Evolutionary conservation across 306 rosid species (phyloP), one percentile per base, ranked within the genome.

Genomic region (Vicia faba): DNA sequence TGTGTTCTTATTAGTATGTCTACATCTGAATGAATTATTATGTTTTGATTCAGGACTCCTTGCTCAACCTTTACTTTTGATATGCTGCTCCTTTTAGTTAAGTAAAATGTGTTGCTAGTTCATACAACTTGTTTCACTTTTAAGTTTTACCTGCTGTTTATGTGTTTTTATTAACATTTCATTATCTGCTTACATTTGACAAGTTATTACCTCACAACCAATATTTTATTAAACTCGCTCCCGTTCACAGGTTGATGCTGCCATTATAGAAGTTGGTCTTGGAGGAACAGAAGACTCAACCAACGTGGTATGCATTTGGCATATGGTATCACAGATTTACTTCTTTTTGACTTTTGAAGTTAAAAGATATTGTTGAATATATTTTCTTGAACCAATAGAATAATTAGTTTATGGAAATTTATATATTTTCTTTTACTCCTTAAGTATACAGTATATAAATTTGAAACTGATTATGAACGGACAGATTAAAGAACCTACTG

Each of bases 261-360:
- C 95, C 56, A 68, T 89, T 64, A 50, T 87, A 50, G 95, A 89
- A 80, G 91, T 83, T 75, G 95, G 95, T 69, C 91, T 89, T 54
- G 96, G 95, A 66, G 95, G 91, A 29, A 73, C 9, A 67, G 69
- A 53, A 12, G 95, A 85, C 82, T 83, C 89, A 45, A 89, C 91
- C 68, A 87, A 87, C 56, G 95, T 82, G 95, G 95, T 89, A 83
- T 65, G 86, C 26, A 60, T 68, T 62, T 74, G 41, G 44, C 72
- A 19, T 54, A 58, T 43, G 44, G 59, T 55, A 73, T 53, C 29
- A 18, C 41, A 36, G 40, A 20, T 59, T 45, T 54, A 72, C 71
- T 48, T 48, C 67, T 68, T n/a, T 11, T 11, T 38, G 55, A 57
- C 31, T 33, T 48, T 46, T 43, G 12, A 25, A 66, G 68, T 61